These are phyloP conservation scores for Cercophora scortea DNA, from an alignment of 495 filamentous ascomycete species.

Conservation along the genomic window DNA sequence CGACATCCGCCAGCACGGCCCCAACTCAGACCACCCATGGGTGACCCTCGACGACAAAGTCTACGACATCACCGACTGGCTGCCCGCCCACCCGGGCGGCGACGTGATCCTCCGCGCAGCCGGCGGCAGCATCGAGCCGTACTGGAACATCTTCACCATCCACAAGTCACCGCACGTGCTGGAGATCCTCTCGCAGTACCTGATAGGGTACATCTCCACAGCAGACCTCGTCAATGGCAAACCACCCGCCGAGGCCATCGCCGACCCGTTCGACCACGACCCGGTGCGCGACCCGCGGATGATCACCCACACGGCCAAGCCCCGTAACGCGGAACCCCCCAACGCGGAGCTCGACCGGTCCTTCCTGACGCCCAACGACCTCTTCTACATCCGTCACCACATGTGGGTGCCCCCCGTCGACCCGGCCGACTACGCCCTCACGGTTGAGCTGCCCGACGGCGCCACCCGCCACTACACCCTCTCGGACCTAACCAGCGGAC, in stretches of 20 bases:
- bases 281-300: slow-evolving; percentile 42
- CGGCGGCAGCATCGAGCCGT: slow-evolving; percentile 49
- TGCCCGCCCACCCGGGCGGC: slow-evolving; percentile 51
- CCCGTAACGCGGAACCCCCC: slow-evolving; percentile 52
- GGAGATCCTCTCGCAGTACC: slow-evolving; percentile 48
- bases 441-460: slow-evolving; percentile 49
- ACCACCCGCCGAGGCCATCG: slow-evolving; percentile 32
- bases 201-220: slow-evolving; percentile 44
- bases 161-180: slow-evolving; percentile 50
- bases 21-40: slow-evolving; percentile 40
- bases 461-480: slow-evolving; percentile 42
- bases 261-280: slow-evolving; percentile 49
- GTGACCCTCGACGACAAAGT: slow-evolving; percentile 44
- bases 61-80: slow-evolving; percentile 54
- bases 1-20: slow-evolving; percentile 37
- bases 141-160: slow-evolving; percentile 57
- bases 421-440: slow-evolving; percentile 26
- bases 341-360: slow-evolving; percentile 29
- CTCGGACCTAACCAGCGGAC: slow-evolving; percentile 37
- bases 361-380: slow-evolving; percentile 45
- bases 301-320: slow-evolving; percentile 37
- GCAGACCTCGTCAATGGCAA: slow-evolving; percentile 43
- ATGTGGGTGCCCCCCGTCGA: slow-evolving; percentile 51
- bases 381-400: slow-evolving; percentile 58
- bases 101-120: slow-evolving; percentile 53